Evolutionary conservation across 164 flowering plant genomes (phyloP).

Genomic region (Macadamia integrifolia): DNA sequence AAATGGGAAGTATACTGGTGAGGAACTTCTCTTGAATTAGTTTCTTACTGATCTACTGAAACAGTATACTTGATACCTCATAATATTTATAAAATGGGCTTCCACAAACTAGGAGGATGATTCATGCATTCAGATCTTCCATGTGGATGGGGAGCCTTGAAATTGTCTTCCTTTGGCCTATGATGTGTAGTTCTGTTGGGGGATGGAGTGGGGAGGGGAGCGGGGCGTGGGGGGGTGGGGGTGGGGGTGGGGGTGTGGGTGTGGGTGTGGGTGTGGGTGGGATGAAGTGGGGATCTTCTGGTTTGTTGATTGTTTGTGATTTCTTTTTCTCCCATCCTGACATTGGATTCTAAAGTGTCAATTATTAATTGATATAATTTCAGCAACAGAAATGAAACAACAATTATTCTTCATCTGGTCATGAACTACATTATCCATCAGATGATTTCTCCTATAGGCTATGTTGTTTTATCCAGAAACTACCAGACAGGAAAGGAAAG

Average conservation of each 20-base stretch:
- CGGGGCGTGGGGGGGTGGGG: no score
- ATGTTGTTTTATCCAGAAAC: no score
- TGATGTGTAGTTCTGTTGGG: neutral
- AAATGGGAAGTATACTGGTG: slow-evolving; percentile 93
- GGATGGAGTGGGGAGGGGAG: no score
- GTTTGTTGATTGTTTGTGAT: neutral
- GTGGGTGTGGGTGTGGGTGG: no score
- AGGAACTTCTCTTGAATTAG: slow-evolving; percentile 15
- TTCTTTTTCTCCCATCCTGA: neutral
- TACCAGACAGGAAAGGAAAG: no score
- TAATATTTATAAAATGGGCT: neutral
- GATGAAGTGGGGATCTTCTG: no score
- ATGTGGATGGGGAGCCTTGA: no score
- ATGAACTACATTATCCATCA: neutral
- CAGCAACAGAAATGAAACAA: no score
- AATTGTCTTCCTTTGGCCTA: no score
- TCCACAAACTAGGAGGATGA: neutral
- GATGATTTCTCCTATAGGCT: no score
- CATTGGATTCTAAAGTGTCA: neutral
- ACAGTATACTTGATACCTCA: neutral
- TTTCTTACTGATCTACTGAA: neutral
- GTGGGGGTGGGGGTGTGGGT: no score
- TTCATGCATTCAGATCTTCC: no score
- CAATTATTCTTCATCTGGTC: neutral
- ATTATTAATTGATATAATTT: neutral